Evolutionary conservation across 2,329 filamentous ascomycete species (phyloP).

Genomic region (Monosporascus sp.): DNA sequence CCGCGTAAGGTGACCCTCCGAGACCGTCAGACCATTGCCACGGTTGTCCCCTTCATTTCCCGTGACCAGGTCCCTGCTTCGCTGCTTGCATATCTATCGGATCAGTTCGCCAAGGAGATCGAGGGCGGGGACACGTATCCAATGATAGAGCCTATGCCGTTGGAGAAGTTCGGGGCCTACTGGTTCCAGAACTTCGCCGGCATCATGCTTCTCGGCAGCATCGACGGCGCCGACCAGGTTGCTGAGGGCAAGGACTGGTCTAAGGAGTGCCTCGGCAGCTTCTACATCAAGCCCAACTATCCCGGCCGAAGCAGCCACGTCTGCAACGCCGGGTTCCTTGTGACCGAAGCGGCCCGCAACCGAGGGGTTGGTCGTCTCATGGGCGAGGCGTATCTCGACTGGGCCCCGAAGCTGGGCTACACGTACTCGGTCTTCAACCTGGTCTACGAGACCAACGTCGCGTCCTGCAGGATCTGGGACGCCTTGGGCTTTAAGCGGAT

Average conservation of each 20-base stretch:
- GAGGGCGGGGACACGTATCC: conserved; percentile 90
- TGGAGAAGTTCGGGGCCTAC: conserved; percentile 73
- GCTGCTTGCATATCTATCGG: conserved; percentile 70
- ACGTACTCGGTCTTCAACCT: conserved; percentile 92
- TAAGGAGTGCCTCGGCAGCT: conserved; percentile 78
- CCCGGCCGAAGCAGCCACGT: conserved; percentile 86
- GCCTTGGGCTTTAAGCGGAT: conserved; percentile 89
- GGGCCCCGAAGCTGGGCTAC: conserved; percentile 77
- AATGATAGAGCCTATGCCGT: conserved; percentile 70
- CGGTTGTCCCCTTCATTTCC: conserved; percentile 77
- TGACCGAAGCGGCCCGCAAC: conserved; percentile 67
- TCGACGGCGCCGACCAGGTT: conserved; percentile 57
- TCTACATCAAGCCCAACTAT: conserved; percentile 93
- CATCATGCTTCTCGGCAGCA: conserved; percentile 78
- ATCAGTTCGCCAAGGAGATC: conserved; percentile 85
- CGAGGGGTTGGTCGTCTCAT: conserved; percentile 70
- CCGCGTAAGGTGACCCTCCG: conserved; percentile 76
- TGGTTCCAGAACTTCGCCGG: conserved; percentile 91
- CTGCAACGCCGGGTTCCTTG: conserved; percentile 78
- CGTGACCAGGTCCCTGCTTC: conserved; percentile 69
- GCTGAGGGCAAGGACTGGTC: conserved; percentile 66
- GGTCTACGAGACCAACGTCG: conserved; percentile 90
- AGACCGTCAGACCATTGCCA: conserved; percentile 78
- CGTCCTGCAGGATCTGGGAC: conserved; percentile 87
- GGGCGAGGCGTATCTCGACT: conserved; percentile 72